These are phyloP conservation scores for Ophiostoma sp. DNA, from an alignment of 2,329 filamentous ascomycete species.

Conservation along the genomic window DNA sequence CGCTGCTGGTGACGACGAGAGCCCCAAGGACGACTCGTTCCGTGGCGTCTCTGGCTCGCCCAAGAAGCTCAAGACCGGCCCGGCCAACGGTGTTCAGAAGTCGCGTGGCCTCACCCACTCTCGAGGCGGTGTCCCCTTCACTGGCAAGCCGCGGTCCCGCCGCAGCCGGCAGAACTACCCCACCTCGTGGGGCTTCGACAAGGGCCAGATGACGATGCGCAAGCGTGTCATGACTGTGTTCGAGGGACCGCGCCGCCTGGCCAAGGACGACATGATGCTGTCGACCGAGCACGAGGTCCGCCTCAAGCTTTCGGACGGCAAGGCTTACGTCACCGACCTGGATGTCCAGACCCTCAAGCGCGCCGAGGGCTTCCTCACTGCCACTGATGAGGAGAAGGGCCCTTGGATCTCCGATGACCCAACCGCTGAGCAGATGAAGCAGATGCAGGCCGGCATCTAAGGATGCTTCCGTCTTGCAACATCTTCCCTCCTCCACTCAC, in stretches of 20 bases:
- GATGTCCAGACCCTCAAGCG: slow-evolving; percentile 87
- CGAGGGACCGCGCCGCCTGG: slow-evolving; percentile 80
- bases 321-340: slow-evolving; percentile 85
- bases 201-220: slow-evolving; percentile 96
- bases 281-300: slow-evolving; percentile 93
- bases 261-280: slow-evolving; percentile 99
- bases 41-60: slow-evolving; percentile 40
- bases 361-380: slow-evolving; percentile 77
- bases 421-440: slow-evolving; percentile 59
- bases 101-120: slow-evolving; percentile 75
- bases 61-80: slow-evolving; percentile 55
- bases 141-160: slow-evolving; percentile 63
- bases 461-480: neutral
- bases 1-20: slow-evolving; percentile 53
- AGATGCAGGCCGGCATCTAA: slow-evolving; percentile 44
- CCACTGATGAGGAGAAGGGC: slow-evolving; percentile 84
- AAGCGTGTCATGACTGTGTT: slow-evolving; percentile 94
- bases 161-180: slow-evolving; percentile 95
- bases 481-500: neutral
- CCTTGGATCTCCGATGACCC: slow-evolving; percentile 77
- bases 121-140: slow-evolving; percentile 66
- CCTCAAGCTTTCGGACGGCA: slow-evolving; percentile 71
- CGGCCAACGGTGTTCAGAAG: slow-evolving; percentile 60
- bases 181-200: slow-evolving; percentile 86
- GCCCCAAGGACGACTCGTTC: slow-evolving; percentile 18